These are phyloP conservation scores for Inga laurina DNA, from an alignment of 306 rosid genomes.

Conservation along the genomic window DNA sequence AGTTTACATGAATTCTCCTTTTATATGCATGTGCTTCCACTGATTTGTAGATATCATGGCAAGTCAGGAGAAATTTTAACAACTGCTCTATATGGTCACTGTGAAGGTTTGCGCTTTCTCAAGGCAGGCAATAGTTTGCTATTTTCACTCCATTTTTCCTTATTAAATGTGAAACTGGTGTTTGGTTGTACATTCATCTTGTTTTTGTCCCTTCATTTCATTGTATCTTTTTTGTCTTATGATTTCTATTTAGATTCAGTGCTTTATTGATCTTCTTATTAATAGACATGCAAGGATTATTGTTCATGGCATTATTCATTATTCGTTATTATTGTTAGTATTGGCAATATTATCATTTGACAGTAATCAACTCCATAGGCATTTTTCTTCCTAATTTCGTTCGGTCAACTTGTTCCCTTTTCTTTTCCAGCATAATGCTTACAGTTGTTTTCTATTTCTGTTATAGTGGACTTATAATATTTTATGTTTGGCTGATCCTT, in stretches of 20 bases:
- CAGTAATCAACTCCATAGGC: conserved; percentile 8
- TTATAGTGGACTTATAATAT: background rate
- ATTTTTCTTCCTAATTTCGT: conserved; percentile 21
- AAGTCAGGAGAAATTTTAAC: conserved; percentile 85
- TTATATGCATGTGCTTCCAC: conserved; percentile 89
- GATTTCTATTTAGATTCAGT: conserved; percentile 6
- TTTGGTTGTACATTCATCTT: conserved; percentile 39
- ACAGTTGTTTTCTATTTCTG: background rate
- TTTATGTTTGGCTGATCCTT: conserved; percentile 12
- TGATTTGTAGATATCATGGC: conserved; percentile 93
- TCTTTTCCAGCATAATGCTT: conserved; percentile 17
- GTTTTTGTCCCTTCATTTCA: conserved; percentile 9
- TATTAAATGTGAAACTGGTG: conserved; percentile 35
- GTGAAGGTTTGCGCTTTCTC: conserved; percentile 90
- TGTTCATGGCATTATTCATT: conserved; percentile 19
- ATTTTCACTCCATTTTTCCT: conserved; percentile 42
- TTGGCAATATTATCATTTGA: conserved; percentile 18
- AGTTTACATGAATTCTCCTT: conserved; percentile 71
- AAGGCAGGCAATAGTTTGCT: conserved; percentile 90
- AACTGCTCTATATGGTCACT: conserved; percentile 90
- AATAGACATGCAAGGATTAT: conserved; percentile 2
- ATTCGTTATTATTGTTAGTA: conserved; percentile 3
- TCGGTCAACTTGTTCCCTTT: conserved; percentile 19
- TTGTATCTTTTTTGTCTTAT: background rate
- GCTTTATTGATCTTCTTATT: background rate